These are phyloP conservation scores for Globisporangium rhizosaccharum DNA, from an alignment of 352 stramenopile genomes.

Conservation along the genomic window DNA sequence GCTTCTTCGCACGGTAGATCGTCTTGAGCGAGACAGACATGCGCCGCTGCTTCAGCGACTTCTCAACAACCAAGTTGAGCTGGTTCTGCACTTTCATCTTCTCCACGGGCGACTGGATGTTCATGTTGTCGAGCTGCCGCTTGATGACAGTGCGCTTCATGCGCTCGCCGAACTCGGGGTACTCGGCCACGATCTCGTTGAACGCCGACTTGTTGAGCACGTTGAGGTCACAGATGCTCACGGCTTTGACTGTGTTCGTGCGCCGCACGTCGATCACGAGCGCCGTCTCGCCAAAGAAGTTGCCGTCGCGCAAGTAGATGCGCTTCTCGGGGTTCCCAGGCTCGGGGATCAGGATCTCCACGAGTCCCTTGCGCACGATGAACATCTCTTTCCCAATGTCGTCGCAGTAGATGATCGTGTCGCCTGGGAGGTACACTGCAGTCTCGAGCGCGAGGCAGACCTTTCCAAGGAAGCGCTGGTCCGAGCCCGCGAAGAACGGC, in stretches of 20 bases:
- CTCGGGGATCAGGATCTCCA: constrained; percentile 66
- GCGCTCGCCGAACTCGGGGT: constrained; percentile 70
- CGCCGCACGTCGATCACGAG: constrained; percentile 76
- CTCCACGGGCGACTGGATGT: constrained; percentile 63
- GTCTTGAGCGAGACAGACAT: constrained; percentile 70
- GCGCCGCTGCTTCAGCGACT: constrained; percentile 64
- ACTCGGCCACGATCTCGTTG: constrained; percentile 78
- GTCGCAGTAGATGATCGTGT: constrained; percentile 79
- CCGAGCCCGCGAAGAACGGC: constrained; percentile 72
- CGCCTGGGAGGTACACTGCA: constrained; percentile 66
- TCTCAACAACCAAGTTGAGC: constrained; percentile 70
- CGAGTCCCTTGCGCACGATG: constrained; percentile 80
- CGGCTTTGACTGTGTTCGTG: constrained; percentile 71
- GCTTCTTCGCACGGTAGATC: constrained; percentile 77
- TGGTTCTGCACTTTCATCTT: constrained; percentile 78
- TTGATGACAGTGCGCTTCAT: constrained; percentile 84
- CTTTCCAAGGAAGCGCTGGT: constrained; percentile 70
- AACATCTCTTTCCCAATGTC: constrained; percentile 86
- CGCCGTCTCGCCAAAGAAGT: constrained; percentile 75
- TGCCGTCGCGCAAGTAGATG: constrained; percentile 68
- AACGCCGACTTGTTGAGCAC: constrained; percentile 72
- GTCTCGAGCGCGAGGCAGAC: constrained; percentile 74
- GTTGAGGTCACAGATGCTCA: constrained; percentile 77
- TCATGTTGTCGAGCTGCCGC: constrained; percentile 80
- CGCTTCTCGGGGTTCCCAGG: constrained; percentile 41